A percentile compares a stretch with the other conserved stretches of the same genome.
Evolutionary conservation across 139 green algal genomes (phyloP).

Genomic region (Spirogloea muscicola): DNA sequence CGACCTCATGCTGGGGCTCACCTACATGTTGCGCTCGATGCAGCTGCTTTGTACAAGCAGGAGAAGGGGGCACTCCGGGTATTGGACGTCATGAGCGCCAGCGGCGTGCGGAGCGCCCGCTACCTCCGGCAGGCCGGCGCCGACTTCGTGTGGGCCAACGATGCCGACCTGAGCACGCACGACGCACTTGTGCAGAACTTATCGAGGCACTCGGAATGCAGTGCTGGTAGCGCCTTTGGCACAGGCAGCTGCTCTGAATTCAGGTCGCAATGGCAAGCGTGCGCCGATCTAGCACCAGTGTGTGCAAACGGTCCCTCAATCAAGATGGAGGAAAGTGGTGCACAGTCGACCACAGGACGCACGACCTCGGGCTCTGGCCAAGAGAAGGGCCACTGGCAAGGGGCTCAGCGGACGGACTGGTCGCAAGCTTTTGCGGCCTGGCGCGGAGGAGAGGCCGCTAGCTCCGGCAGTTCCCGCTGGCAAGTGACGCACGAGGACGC

Average conservation of each 20-base stretch:
- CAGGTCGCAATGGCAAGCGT: neutral
- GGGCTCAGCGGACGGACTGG: neutral
- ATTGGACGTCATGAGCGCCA: constrained; percentile 62
- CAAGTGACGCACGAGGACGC: constrained; percentile 33
- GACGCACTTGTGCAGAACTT: constrained; percentile 54
- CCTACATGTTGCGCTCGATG: too few species aligned
- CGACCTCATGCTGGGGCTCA: too few species aligned
- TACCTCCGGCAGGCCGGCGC: constrained; percentile 62
- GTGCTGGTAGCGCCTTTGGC: neutral
- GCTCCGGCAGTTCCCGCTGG: constrained; percentile 8
- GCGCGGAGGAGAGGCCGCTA: neutral
- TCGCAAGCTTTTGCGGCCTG: neutral
- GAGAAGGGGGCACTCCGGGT: too few species aligned
- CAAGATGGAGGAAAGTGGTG: neutral
- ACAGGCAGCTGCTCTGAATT: neutral
- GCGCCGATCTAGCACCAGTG: neutral
- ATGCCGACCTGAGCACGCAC: constrained; percentile 51
- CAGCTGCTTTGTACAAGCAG: neutral
- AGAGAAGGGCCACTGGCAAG: neutral
- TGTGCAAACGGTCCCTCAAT: neutral
- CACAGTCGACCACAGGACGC: neutral
- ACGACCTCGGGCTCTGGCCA: neutral
- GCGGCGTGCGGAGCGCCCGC: constrained; percentile 55
- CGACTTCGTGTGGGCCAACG: constrained; percentile 68
- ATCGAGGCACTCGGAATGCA: neutral